Base-by-base conservation (phyloP, 306 rosid species). In the Quercus bicolor region DNA sequence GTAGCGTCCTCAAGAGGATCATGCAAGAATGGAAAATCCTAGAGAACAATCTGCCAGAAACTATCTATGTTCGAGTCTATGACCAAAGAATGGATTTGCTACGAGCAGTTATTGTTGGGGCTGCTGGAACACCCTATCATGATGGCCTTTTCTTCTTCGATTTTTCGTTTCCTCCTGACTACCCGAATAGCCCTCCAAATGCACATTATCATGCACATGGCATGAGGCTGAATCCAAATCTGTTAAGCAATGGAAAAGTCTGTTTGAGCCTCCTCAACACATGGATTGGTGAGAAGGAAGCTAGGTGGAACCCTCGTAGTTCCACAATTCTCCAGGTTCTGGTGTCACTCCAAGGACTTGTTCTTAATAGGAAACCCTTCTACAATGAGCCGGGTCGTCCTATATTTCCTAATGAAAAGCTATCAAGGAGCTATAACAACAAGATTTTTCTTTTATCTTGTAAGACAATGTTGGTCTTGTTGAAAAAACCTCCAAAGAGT, bases 141-240 rank as follows among this genome's bases (percentile, higher is more conserved):
- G 75, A 72, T 52, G 75, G 73, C 1, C 26, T 69, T 6, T 69
- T 69, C 54, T 69, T 69, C 73, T 69, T 69, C n/a, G 73, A 69
- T 21, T n/a, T 72, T 14, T 10, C 37, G 0, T 51, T 72, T 29
- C 75, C 75, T 10, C 10, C 37, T 18, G 5, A 11, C 13, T 72
- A 72, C 11, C 61, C 75, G 1, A 45, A 48, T 14, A 4, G 55
- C 9, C 75, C 75, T 24, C 75, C 75, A 7, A 21, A n/a, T 6
- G 75, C 48, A 24, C 10, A 72, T 23, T 72, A 72, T 28, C 60
- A 51, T 19, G 48, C 75, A 2, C 29, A 24, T 16, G 75, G 75
- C 6, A 14, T 72, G 20, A 11, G 61, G 9, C 3, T 72, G 9
- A 72, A 72, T 48, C 75, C 75, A 21, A 72, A 72, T 26, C 37